These are phyloP conservation scores for Pholiota microspora DNA, from an alignment of 768 basidiomycete species.

Conservation along the genomic window DNA sequence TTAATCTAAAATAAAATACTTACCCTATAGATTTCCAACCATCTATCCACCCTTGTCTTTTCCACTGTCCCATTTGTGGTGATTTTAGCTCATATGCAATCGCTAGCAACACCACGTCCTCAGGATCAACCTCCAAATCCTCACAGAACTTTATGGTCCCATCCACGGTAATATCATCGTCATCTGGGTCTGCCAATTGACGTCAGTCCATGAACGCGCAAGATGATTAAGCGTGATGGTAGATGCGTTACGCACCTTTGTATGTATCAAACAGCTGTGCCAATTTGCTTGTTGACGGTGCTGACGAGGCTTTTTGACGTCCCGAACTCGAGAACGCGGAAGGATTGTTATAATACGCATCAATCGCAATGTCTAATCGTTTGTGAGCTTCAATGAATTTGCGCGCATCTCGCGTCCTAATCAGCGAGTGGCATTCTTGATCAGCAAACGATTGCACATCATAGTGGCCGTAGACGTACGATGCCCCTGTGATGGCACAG, in stretches of 20 bases:
- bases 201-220: neutral
- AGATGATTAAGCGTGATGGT: neutral
- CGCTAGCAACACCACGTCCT: constrained; percentile 80
- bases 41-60: constrained; percentile 67
- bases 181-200: constrained; percentile 45
- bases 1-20: constrained; percentile 21
- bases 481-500: constrained; percentile 63
- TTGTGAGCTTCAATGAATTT: constrained; percentile 70
- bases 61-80: constrained; percentile 71
- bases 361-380: constrained; percentile 68
- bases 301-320: constrained; percentile 23
- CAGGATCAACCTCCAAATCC: constrained; percentile 68
- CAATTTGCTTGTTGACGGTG: constrained; percentile 54
- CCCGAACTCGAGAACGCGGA: constrained; percentile 25
- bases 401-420: constrained; percentile 56
- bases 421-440: constrained; percentile 14
- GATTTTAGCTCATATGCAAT: constrained; percentile 82
- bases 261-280: constrained; percentile 62
- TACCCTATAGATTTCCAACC: constrained; percentile 79
- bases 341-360: constrained; percentile 68
- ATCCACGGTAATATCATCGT: constrained; percentile 67
- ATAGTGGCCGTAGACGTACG: constrained; percentile 45
- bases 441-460: constrained; percentile 21
- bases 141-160: constrained; percentile 79
- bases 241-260: constrained; percentile 45